Base-by-base conservation (phyloP, 2,329 filamentous ascomycete genomes). In the Pezicula radicicola region DNA sequence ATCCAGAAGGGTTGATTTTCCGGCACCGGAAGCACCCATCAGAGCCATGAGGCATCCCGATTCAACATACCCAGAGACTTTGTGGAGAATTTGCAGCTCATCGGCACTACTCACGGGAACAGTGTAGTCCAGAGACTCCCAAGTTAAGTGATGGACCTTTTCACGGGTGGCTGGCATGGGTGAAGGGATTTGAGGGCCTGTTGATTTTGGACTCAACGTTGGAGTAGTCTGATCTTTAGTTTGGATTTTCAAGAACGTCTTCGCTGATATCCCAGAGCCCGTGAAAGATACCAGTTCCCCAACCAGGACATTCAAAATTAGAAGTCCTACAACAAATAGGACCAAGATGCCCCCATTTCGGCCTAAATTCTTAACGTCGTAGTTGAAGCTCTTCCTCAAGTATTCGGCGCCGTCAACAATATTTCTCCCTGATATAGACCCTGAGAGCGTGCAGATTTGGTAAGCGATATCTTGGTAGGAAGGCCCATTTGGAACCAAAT, bases 1-100 rank as follows among this genome's bases (percentile, higher is more conserved):
- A 69, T 96, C 89, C 35, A 96, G 74, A 21, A 96, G 79, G 1
- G 91, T 95, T 0, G 91, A 96, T 70, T 96, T 96, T 52, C 91
- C 91, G 16, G 91, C 91, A 60, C 91, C 71, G 36, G 73, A 75
- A 18, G 73, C 71, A 15, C 73, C 88, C 91, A 95, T 95, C 3
- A 94, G 77, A 37, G 89, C 90, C 12, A 90, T 96, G 48, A 94
- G 69, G 15, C 89, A 94, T 55, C 91, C 91, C 2, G 91, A 91
- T 71, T 94, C 93, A 54, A 96, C 89, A 88, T 89, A 96, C 33
- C 91, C 91, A 63, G 49, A 87, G 15, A 39, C 36, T 4, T 18
- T 15, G 18, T 13, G 15, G 6, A 39, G 18, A n/a, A 39, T 5
- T 15, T 39, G 36, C 12, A n/a, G 15, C 6, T 39, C 8, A 19